Base-by-base conservation (phyloP, 371 early-diverging fungal species). In the Sporodiniella umbellata region DNA sequence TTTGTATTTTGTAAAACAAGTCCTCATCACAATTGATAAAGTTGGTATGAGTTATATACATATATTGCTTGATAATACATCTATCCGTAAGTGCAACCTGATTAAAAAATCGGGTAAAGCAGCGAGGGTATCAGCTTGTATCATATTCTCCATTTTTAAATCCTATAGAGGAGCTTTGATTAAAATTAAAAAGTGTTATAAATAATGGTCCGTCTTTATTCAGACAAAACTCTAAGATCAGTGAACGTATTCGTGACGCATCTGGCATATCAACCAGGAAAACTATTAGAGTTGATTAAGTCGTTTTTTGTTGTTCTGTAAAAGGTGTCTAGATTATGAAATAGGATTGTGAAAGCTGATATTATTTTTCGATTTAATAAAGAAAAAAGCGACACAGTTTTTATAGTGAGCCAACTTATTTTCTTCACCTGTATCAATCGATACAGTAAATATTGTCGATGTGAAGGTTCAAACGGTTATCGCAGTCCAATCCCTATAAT, bases 111-210 rank as follows among this genome's bases (percentile, higher is more conserved):
- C 10, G 17, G 23, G 31, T 39, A 45, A 39, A 37, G 23, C 11
- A 17, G 8, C 38, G 50, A 38, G 31, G 56, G 2, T 49, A 51
- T 50, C 31, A 39, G 1, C 17, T 31, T 18, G 49, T 52, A 48
- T 24, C 61, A 25, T 48, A 56, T 19, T 56, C 61, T 15, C 61
- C 61, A 18, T 49, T 42, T 22, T 26, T 61, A 8, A 61, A 56
- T 45, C 61, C 53, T 19, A 55, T 61, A 17, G 61, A 61, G 30
- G 53, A 53, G 30, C 52, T 61, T 26, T 61, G 56, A 56, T 44
- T 53, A 18, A 48, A 51, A 12, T 30, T 61, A 61, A 54, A 33
- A 18, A 15, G n/a, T n/a, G 48, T 33, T 43, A 37, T 58, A 31
- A 55, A 48, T 22, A 48, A 38, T 48, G 39, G 30, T 28, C 38